A percentile compares a stretch with the other conserved stretches of the same genome.
Conservation (phyloP, 768 basidiomycete genomes). For the Dacryopinax spathularia region DNA sequence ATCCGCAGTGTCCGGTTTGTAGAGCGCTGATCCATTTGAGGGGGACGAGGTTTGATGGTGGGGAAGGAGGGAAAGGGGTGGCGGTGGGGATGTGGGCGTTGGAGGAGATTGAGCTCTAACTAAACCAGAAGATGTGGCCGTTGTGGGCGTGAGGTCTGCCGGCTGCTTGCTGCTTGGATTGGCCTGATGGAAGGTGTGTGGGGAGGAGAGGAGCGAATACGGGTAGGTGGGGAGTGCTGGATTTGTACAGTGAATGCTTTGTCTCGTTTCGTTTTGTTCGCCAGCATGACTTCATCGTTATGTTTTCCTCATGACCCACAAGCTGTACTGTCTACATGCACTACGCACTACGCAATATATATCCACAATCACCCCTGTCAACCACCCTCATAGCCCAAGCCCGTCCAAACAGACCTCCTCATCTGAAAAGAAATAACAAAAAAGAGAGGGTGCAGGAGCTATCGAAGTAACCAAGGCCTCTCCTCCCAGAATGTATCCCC, state of each 20-base stretch:
- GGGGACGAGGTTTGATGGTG: background rate
- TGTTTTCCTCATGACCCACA: too few species aligned
- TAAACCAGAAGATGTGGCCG: background rate
- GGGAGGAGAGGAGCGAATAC: background rate
- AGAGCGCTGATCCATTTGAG: background rate
- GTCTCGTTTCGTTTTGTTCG: too few species aligned
- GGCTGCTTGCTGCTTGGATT: background rate
- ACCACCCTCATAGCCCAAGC: background rate
- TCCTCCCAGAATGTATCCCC: slow-evolving; percentile 64
- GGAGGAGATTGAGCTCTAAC: background rate
- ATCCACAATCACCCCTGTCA: background rate
- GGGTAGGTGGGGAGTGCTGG: background rate
- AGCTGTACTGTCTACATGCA: too few species aligned
- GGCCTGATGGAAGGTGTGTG: background rate
- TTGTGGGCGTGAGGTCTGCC: too few species aligned
- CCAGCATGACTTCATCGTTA: too few species aligned
- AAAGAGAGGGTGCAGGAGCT: too few species aligned
- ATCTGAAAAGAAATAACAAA: background rate
- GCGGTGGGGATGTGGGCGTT: background rate
- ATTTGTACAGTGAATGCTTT: too few species aligned
- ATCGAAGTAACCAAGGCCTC: background rate
- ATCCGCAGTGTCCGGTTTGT: background rate
- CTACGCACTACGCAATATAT: too few species aligned
- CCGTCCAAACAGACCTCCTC: background rate
- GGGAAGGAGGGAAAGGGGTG: background rate